A percentile compares a stretch with the other conserved stretches of the same genome.
Evolutionary conservation across 768 basidiomycete species (phyloP).

Genomic region (Phaeotremella skinneri): DNA sequence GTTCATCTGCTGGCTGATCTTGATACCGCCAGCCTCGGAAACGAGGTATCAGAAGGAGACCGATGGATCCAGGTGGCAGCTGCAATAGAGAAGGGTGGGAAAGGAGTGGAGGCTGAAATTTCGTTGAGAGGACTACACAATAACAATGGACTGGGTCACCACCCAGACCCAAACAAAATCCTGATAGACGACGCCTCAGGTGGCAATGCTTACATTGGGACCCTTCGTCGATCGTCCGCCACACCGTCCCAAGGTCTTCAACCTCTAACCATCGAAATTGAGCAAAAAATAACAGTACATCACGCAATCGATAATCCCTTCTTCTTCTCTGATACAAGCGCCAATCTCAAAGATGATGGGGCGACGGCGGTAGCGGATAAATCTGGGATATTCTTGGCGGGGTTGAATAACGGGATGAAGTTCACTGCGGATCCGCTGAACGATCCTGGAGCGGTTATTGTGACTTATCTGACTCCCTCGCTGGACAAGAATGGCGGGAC

Average conservation of each 20-base stretch:
- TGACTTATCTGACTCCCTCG: slow-evolving; percentile 1
- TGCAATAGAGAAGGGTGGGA: neutral
- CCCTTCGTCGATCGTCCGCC: too few relatives aligned
- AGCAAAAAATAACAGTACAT: too few relatives aligned
- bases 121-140: slow-evolving; percentile 26
- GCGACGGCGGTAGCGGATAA: slow-evolving; percentile 2
- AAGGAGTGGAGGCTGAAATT: slow-evolving; percentile 12
- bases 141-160: slow-evolving; percentile 30
- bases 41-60: neutral
- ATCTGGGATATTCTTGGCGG: slow-evolving; percentile 17
- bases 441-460: slow-evolving; percentile 12
- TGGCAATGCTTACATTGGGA: slow-evolving; percentile 14
- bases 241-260: too few relatives aligned
- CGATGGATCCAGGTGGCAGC: neutral
- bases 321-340: slow-evolving; percentile 21
- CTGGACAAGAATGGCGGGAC: neutral
- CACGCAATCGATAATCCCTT: slow-evolving; percentile 38
- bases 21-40: neutral
- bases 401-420: slow-evolving; percentile 7
- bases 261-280: too few relatives aligned
- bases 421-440: neutral
- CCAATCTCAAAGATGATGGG: slow-evolving; percentile 1
- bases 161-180: slow-evolving; percentile 9
- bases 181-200: slow-evolving; percentile 25
- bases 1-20: slow-evolving; percentile 12